Evolutionary conservation across 352 stramenopile species (phyloP), one percentile per base, ranked within the genome.

Genomic region (Phytophthora cryptogea): DNA sequence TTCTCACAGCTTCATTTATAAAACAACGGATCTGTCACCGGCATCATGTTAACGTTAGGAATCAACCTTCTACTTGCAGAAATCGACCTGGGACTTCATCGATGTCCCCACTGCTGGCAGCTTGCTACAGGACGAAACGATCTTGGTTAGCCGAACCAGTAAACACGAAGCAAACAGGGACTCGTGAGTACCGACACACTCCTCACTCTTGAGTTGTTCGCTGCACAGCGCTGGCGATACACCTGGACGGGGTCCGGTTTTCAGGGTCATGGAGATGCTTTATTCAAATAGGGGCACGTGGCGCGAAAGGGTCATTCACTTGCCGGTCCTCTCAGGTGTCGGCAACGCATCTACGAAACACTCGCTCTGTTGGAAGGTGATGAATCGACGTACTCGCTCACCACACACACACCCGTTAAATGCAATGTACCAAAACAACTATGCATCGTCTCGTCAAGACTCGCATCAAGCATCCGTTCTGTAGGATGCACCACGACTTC

Each of bases 391-490:
- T 47, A 60, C 32, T 42, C 31, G 27, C 43, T 54, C 31, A 49
- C 46, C 60, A 62, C 59, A 39, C 45, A 42, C 54, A 63, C 31
- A 36, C 56, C 61, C 57, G 46, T 69, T 69, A 72, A 58, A 75
- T 62, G 66, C 61, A 53, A 54, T 54, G 47, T 43, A 63, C 36
- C 56, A 74, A 67, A 66, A 65, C 53, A 70, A 59, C 55, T 70
- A 68, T 63, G 57, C 62, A 59, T 60, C 63, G 32, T 61, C 55
- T 27, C 43, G 37, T 53, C 31, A 37, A 47, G 36, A 45, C 20
- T 35, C 40, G 47, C 36, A 68, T 46, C 47, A 49, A 59, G n/a
- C 52, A 57, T 32, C 41, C 59, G 16, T 30, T 58, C 50, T 62
- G 43, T 43, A 63, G 27, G 35, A 68, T 48, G 39, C 40, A 23